Percentiles rank a stretch among this genome's conserved stretches.
Conservation (phyloP, 2,329 filamentous ascomycete genomes). For the Microsporum audouinii region DNA sequence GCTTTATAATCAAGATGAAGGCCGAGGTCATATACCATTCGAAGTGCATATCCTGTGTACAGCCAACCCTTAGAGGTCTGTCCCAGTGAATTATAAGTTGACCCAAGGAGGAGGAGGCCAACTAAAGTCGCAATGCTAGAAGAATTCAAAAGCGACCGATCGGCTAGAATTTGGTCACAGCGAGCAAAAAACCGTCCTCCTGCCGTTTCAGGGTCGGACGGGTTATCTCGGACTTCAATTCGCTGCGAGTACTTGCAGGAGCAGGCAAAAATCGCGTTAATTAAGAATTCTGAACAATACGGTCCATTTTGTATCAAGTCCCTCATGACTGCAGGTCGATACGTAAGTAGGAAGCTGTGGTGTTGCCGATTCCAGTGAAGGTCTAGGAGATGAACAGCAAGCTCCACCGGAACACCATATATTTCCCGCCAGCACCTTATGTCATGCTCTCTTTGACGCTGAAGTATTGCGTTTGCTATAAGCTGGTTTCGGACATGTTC, state of each 20-base stretch:
- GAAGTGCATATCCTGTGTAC: conserved; percentile 31
- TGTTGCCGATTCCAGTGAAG: conserved; percentile 34
- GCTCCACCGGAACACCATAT: conserved; percentile 17
- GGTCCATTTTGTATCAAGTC: conserved; percentile 27
- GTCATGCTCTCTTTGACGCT: conserved; percentile 16
- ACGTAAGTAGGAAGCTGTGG: conserved; percentile 29
- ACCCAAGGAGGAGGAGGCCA: conserved; percentile 24
- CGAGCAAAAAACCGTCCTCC: conserved; percentile 31
- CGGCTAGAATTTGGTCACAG: conserved; percentile 27
- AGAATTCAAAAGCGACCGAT: conserved; percentile 24
- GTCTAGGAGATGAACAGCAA: conserved; percentile 30
- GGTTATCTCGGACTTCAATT: conserved; percentile 24
- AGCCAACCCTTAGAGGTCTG: conserved; percentile 28
- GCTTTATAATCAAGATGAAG: conserved; percentile 28
- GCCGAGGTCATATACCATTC: conserved; percentile 34
- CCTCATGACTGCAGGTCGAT: conserved; percentile 31
- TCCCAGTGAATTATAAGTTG: conserved; percentile 19
- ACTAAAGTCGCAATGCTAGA: conserved; percentile 30
- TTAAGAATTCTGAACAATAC: conserved; percentile 28
- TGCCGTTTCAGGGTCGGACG: conserved; percentile 25
- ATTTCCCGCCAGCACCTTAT: conserved; percentile 13
- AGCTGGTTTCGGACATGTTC: conserved; percentile 17
- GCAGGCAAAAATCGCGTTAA: conserved; percentile 35
- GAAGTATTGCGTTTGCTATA: conserved; percentile 17
- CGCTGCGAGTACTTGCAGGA: conserved; percentile 32